Base-by-base conservation (phyloP, 192 early-diverging fungal genomes). In the Tieghemiomyces parasiticus region DNA sequence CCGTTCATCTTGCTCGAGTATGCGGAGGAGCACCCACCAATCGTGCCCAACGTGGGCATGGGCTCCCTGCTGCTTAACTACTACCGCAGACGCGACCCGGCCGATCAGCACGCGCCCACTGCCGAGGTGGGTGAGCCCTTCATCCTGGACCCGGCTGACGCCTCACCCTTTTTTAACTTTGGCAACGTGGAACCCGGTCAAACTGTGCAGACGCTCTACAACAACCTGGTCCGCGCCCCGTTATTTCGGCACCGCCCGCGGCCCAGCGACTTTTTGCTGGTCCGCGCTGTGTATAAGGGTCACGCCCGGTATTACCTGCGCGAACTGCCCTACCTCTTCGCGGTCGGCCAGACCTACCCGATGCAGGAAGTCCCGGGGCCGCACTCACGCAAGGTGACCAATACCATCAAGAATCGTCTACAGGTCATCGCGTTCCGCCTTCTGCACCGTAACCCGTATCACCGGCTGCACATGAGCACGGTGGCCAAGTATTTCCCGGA, bases 211-310 rank as follows among this genome's bases (percentile, higher is more conserved):
- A 86, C 85, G 0, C 66, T 95, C 46, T 89, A 87, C 71, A 99
- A 95, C 77, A 96, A 99, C 63, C 71, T 99, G 73, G 81, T 92
- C 61, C 85, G 93, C 9, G 93, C 92, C 9, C 95, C 95, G 3
- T 63, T 95, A 22, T 99, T 93, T 63, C 70, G 72, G 33, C 93
- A 97, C 32, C 70, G 77, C 42, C 60, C 71, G 14, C 68, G 80
- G 25, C 45, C 69, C 30, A 87, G 87, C 0, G 95, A 99, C 65
- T 96, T 92, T 73, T 56, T 99, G 54, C 64, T 92, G 6, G 81
- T 99, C 45, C 76, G 77, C 75, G 74, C 89, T 49, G 86, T 82
- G 0, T 80, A 80, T 53, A 88, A 91, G 61, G 84, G 83, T 20
- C 78, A 85, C 59, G 75, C 78, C 49, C 91, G 88, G 64, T 97